Conservation (phyloP, 306 rosid genomes). For the Fagus crenata region DNA sequence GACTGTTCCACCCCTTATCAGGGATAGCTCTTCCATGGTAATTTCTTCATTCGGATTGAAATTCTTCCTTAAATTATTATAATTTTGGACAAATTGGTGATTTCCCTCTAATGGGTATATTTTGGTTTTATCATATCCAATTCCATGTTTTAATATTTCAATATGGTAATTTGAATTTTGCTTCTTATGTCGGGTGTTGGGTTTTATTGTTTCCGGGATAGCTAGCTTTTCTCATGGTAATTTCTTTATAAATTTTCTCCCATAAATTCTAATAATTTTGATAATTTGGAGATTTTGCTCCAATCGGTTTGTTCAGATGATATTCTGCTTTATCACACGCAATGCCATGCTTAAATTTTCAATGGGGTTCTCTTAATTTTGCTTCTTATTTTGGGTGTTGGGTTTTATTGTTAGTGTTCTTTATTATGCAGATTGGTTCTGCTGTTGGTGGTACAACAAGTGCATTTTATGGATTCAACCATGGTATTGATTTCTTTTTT, state of each 20-base stretch:
- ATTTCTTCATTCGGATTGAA: neutral
- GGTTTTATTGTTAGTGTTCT: neutral
- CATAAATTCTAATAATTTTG: neutral
- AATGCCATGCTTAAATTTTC: neutral
- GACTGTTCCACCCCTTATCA: constrained; percentile 66
- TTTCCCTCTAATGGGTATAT: neutral
- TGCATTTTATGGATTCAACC: constrained; percentile 95
- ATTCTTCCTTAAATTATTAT: neutral
- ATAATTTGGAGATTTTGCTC: neutral
- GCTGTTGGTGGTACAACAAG: constrained; percentile 90
- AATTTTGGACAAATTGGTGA: neutral
- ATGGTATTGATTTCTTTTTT: constrained; percentile 41
- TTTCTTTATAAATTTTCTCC: neutral
- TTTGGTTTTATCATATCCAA: too few relatives aligned
- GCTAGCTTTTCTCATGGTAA: neutral
- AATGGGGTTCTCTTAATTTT: neutral
- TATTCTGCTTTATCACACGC: neutral
- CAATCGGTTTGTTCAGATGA: neutral
- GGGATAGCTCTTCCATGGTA: constrained; percentile 94
- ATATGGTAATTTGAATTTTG: too few relatives aligned
- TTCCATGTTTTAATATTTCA: too few relatives aligned
- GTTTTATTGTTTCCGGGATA: too few relatives aligned
- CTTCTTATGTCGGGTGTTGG: too few relatives aligned
- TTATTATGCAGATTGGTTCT: constrained; percentile 71
- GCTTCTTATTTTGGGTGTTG: neutral